These are phyloP conservation scores for Sicyos baderoa DNA, from an alignment of 306 rosid genomes.

Conservation along the genomic window DNA sequence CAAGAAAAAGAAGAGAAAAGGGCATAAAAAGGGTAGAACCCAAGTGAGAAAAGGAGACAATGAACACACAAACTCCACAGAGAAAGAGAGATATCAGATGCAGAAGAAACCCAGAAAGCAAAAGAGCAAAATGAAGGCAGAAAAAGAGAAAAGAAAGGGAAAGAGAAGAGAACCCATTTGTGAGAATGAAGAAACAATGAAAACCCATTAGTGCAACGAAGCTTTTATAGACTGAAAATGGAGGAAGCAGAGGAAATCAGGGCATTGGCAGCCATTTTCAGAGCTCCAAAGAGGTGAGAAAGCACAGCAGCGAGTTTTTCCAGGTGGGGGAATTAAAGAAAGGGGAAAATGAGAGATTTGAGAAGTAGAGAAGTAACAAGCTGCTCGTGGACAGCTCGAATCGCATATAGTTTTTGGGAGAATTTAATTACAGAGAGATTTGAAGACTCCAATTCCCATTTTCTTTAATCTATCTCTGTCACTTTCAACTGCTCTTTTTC, in stretches of 20 bases:
- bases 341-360: neutral
- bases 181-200: neutral
- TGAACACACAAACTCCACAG: neutral
- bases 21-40: neutral
- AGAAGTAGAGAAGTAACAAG: no score
- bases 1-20: neutral
- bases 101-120: neutral
- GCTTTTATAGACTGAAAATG: neutral
- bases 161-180: conserved; percentile 1
- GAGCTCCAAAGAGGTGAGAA: neutral
- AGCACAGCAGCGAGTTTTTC: neutral
- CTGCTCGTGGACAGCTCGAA: conserved; percentile 15
- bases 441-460: conserved; percentile 3
- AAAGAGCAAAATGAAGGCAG: neutral
- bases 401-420: neutral
- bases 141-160: neutral
- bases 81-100: conserved; percentile 15
- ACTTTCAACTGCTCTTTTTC: neutral
- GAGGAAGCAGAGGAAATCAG: neutral
- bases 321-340: neutral
- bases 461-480: neutral
- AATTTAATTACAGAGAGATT: neutral
- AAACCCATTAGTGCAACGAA: conserved; percentile 10
- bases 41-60: neutral
- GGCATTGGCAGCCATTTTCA: conserved; percentile 12